Base-by-base conservation (phyloP, 2,329 filamentous ascomycete genomes). In the Aureobasidium sp. region DNA sequence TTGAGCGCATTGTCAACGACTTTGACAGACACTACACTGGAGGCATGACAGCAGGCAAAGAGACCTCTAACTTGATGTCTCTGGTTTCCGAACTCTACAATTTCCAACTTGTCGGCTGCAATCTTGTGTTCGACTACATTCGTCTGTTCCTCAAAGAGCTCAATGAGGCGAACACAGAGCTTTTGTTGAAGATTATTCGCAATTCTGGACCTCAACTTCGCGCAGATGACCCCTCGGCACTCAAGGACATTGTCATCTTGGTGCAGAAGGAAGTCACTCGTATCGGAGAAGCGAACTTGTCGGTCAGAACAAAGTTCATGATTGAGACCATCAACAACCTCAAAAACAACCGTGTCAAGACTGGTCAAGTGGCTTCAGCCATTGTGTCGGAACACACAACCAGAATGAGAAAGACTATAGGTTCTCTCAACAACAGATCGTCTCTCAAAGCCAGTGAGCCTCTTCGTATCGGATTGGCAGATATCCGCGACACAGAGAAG, bases 271-370 rank as follows among this genome's bases (percentile, higher is more conserved):
- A 87, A 1, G 83, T 92, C 3, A 79, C 84, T 0, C 85, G 84
- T 63, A 77, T 82, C 39, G 89, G 88, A 5, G 85, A 89, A 68
- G 78, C 79, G 13, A 88, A 85, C 25, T 78, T 96, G 32, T 93
- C 91, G 1, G 89, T 92, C 10, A 86, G 94, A 61, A 97, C 93
- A 1, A 95, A 89, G 67, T 97, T 97, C 75, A 97, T 97, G 92
- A 89, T 99, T 57, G 93, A 97, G 70, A 94, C 89, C 1, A 96
- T 99, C 73, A 91, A 89, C 63, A 90, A 96, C 68, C 80, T 99
- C 36, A 96, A 96, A 73, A 96, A 96, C 78, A 97, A 94, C 75
- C 90, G 90, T 63, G 82, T 92, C 70, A 97, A 93, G 74, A 85
- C 87, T 14, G 86, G 85, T 16, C 82, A 82, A 48, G 82, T 82